A percentile compares a stretch with the other conserved stretches of the same genome.
phyloP scores from a whole-genome alignment of 2,329 filamentous ascomycete genomes.

The Aotearoamyces nothofagi region DNA sequence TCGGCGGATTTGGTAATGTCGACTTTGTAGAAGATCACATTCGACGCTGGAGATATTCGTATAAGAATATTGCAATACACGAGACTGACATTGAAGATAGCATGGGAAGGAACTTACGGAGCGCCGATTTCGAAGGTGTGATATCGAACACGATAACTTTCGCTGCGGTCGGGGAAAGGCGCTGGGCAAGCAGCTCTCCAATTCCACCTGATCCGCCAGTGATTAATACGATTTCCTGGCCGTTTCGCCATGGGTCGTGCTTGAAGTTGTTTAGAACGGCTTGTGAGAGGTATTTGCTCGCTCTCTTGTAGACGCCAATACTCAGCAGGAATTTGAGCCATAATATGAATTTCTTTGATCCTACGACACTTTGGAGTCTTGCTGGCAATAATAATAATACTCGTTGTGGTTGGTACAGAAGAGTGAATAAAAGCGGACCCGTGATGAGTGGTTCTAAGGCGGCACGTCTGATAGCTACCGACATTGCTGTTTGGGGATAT shows the following conservation, averaged over 20 bases:
- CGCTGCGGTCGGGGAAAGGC: slow-evolving; percentile 45
- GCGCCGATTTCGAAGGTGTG: slow-evolving; percentile 28
- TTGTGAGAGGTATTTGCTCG: slow-evolving; percentile 35
- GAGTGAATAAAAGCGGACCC: slow-evolving; percentile 10
- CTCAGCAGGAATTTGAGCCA: slow-evolving; percentile 24
- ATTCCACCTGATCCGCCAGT: slow-evolving; percentile 64
- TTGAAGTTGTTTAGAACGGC: slow-evolving; percentile 32
- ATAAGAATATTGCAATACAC: slow-evolving; percentile 2
- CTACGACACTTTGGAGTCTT: slow-evolving; percentile 7
- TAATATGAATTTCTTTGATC: slow-evolving; percentile 7
- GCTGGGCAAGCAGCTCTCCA: slow-evolving; percentile 45
- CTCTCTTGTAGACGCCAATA: slow-evolving; percentile 30
- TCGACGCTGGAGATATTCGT: slow-evolving; percentile 11
- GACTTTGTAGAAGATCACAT: slow-evolving; percentile 21
- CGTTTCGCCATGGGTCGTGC: slow-evolving; percentile 44
- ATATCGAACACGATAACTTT: slow-evolving; percentile 60
- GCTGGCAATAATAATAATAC: slow-evolving; percentile 9
- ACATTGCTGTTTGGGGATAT: too few relatives aligned
- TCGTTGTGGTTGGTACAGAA: slow-evolving; percentile 13
- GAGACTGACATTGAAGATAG: too few relatives aligned
- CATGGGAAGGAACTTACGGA: slow-evolving; percentile 25
- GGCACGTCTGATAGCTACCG: slow-evolving; percentile 4
- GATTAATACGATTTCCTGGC: slow-evolving; percentile 54
- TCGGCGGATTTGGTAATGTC: slow-evolving; percentile 19
- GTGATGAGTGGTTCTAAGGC: slow-evolving; percentile 9